These are phyloP conservation scores for Uncinocarpus reesii DNA, from an alignment of 2,329 filamentous ascomycete species.

Conservation along the genomic window DNA sequence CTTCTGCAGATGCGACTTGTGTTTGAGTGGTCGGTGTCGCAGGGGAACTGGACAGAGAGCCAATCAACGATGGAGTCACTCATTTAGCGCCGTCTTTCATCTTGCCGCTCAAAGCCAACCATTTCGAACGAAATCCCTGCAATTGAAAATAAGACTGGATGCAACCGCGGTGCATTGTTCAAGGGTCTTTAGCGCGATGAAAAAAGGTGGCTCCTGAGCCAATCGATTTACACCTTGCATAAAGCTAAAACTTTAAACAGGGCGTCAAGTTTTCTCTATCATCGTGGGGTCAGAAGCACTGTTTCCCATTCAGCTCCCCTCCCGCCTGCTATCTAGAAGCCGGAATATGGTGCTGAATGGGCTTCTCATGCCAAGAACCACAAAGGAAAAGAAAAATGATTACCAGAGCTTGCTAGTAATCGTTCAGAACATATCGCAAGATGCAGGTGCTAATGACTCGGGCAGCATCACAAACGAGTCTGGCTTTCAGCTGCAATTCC, in stretches of 20 bases:
- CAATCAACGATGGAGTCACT: background rate
- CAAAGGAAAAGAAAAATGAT: too few relatives aligned
- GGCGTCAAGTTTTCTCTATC: background rate
- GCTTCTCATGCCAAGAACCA: too few relatives aligned
- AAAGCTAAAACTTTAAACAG: background rate
- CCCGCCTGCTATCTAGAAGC: too few relatives aligned
- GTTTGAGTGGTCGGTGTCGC: background rate
- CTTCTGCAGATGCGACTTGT: slow-evolving; percentile 23
- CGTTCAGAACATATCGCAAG: too few relatives aligned
- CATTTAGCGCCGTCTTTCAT: slow-evolving; percentile 29
- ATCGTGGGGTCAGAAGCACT: too few relatives aligned
- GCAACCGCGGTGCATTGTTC: slow-evolving; percentile 14
- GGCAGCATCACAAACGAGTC: background rate
- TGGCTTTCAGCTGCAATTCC: background rate
- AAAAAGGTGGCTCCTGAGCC: slow-evolving; percentile 19
- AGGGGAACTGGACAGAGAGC: background rate
- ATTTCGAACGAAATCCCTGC: slow-evolving; percentile 23
- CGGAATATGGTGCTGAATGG: too few relatives aligned
- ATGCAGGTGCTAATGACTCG: too few relatives aligned
- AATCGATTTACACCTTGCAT: slow-evolving; percentile 26
- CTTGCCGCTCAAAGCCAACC: slow-evolving; percentile 32
- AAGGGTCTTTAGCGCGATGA: slow-evolving; percentile 1
- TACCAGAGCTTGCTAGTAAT: too few relatives aligned
- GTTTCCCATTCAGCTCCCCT: too few relatives aligned
- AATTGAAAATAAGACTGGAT: slow-evolving; percentile 22